Evolutionary conservation across 352 stramenopile genomes (phyloP), one percentile per base, ranked within the genome.

Genomic region (Thraustochytrium striatum): DNA sequence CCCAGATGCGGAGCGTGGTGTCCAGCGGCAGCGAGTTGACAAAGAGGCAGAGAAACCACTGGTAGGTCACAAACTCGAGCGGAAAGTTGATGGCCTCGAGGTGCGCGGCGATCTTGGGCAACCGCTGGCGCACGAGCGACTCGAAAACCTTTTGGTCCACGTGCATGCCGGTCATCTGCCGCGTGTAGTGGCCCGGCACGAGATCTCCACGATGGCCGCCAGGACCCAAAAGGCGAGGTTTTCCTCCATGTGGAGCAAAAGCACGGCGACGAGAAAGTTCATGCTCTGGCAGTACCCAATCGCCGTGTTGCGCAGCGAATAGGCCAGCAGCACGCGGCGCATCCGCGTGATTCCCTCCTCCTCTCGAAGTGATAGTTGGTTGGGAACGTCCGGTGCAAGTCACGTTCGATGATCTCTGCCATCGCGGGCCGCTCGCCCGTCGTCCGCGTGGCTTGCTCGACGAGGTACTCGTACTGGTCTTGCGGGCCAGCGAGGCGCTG

Each of bases 21-120:
- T 94, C 90, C 43, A 96, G 89, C 19, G 89, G 89, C 21, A 96
- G 82, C 32, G 90, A 93, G 80, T 96, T 95, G n/a, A 96, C 83
- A 83, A 95, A 96, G 2, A 94, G 79, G 82, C 91, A 96, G 0
- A 96, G 80, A 53, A 96, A 96, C 91, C 91, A 96, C 81, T 95
- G 94, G 70, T 94, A 88, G 44, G 91, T 95, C 52, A 96, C 91
- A 28, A 90, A 89, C 62, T 93, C 88, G 69, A 95, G 87, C 68
- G 94, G 88, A 3, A 94, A 88, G 47, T 89, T 85, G 2, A 94
- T 84, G 1, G 44, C 39, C 28, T 91, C 85, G 52, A 95, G 84
- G 73, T 94, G 90, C 36, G 83, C 84, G 36, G 86, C 84, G 50
- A 96, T 57, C 21, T 85, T 68, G 9, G 91, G 91, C 21, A 96